Conservation (phyloP, 352 stramenopile genomes). For the Aphanomyces astaci region DNA sequence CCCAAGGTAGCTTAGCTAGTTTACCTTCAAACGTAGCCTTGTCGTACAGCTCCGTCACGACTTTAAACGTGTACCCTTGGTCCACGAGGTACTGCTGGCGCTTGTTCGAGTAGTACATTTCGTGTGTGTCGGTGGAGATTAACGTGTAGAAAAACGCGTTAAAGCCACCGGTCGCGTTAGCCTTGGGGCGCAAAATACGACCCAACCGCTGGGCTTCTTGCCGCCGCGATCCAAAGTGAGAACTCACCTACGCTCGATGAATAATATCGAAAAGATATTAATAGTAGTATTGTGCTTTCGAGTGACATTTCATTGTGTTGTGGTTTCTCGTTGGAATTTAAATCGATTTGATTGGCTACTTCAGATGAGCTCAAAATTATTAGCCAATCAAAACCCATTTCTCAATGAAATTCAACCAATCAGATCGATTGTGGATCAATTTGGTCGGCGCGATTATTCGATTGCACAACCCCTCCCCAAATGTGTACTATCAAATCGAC, state of each 20-base stretch:
- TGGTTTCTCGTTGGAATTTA: too few relatives aligned
- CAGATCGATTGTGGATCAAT: too few relatives aligned
- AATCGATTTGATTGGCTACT: too few relatives aligned
- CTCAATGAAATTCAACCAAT: too few relatives aligned
- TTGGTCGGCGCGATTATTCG: too few relatives aligned
- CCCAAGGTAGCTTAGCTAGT: background rate
- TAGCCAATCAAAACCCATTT: too few relatives aligned
- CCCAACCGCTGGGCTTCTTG: constrained; percentile 99
- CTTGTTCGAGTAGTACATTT: constrained; percentile 99
- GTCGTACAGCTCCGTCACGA: constrained; percentile 93
- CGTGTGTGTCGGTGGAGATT: constrained; percentile 97
- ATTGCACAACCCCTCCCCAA: too few relatives aligned
- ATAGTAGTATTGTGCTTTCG: too few relatives aligned
- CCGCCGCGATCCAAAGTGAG: constrained; percentile 97
- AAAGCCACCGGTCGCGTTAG: constrained; percentile 92
- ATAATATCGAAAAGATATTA: background rate
- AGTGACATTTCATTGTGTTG: too few relatives aligned
- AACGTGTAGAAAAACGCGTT: constrained; percentile 99
- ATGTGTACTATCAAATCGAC: too few relatives aligned
- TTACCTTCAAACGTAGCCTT: constrained; percentile 53
- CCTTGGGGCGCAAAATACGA: constrained; percentile 98
- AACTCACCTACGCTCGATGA: constrained; percentile 56
- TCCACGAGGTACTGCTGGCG: constrained; percentile 99
- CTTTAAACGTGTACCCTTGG: constrained; percentile 99
- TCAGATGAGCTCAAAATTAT: too few relatives aligned